Base-by-base conservation (phyloP, 2,329 filamentous ascomycete genomes). In the Xylaria sp. region DNA sequence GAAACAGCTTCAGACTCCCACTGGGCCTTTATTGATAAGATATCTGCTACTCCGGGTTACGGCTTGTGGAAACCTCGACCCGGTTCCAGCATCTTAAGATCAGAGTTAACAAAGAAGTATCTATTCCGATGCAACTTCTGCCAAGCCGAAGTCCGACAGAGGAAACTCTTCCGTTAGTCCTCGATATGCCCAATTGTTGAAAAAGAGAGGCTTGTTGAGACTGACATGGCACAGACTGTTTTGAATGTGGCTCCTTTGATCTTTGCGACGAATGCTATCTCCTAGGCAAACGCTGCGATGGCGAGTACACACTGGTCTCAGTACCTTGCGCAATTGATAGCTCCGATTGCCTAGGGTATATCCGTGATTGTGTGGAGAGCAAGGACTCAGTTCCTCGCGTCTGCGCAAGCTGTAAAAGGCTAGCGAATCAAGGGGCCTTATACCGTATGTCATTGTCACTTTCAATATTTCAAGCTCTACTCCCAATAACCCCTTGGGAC, bases 191-290 rank as follows among this genome's bases (percentile, higher is more conserved):
- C 37, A 18, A 48, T 12, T 13, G 10, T 51, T 2, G 2, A 52
- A 46, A 10, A 46, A 23, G 13, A 23, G n/a, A 44, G 34, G 4
- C 2, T 2, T 15, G 44, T 12, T 34, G 15, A 50, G 25, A 25
- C 34, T 46, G 31, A 58, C 31, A 37, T 9, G 28, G 31, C 15
- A 20, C 2, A 55, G 63, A 54, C 25, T 60, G 46, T 60, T 65
- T 65, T 39, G 23, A 54, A n/a, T 60, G 55, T 15, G 46, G 63
- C 55, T 52, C 23, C 8, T 65, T 60, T 23, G 48, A 60, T 48
- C 55, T 59, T 34, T 51, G 52, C 37, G 46, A 60, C 25, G 56
- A 60, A 54, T 65, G 55, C 13, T 60, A 65, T 65, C 31, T 59
- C 10, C n/a, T 65, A 2, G 55, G 46, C 20, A 37, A 46, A 54